Evolutionary conservation across 768 basidiomycete genomes (phyloP), one percentile per base, ranked within the genome.

Genomic region (Tylopilus cervinicoccineus): DNA sequence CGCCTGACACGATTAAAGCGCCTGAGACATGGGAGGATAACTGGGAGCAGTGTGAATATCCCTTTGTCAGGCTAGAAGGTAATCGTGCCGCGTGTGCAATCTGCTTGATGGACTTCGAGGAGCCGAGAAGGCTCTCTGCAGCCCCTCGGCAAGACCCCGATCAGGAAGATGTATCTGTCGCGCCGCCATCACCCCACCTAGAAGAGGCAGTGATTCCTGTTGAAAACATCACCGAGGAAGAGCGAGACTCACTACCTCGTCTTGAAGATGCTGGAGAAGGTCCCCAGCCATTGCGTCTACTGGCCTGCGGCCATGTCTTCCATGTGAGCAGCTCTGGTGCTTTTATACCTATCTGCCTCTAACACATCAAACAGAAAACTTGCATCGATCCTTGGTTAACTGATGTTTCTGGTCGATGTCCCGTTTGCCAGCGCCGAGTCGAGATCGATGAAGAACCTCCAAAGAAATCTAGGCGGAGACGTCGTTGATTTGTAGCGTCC

Each of bases 331-430:
- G 23, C 19, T 27, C 19, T 26, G 12, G 48, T 45, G 10, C 47
- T 42, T n/a, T 26, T 19, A 10, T 42, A 20, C 11, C 19, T 16
- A 23, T 38, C 29, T n/a, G 20, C 34, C 47, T 47, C 50, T 52
- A 28, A 49, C 27, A 26, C 19, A 17, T 48, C 12, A 28, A 48
- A 19, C 55, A 88, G 88, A 82, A 88, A 88, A 82, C 84, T 20
- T 95, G 92, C 63, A 68, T 94, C 36, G 92, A 95, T 61, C 88
- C 90, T 19, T 95, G 93, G 93, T 67, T 95, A 43, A 82, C 73
- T 4, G 84, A 87, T 51, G 84, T 91, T 13, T 90, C 88, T 24
- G 92, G 89, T 5, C 79, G 90, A 27, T 95, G 92, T 72, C 92
- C 92, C 7, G 80, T 86, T 16, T 95, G 92, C 63, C 90, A 94